These are phyloP conservation scores for Ceratobasidium sp. DNA, from an alignment of 1,284 basidiomycete species.

Conservation along the genomic window DNA sequence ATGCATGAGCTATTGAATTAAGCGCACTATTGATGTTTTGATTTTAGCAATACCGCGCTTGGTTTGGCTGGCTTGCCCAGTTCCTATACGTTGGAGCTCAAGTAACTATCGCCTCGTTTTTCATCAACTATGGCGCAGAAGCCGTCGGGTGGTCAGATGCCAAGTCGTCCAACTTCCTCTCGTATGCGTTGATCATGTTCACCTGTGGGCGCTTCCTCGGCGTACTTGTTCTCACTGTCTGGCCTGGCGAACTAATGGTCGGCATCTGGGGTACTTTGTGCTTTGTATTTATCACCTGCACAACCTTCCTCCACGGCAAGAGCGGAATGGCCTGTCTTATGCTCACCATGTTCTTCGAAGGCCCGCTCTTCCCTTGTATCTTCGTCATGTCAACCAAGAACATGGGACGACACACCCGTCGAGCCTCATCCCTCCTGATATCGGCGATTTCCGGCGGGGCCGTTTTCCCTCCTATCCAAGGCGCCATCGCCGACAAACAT, in stretches of 20 bases:
- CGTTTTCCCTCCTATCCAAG: constrained; percentile 61
- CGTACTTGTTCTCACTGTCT: constrained; percentile 58
- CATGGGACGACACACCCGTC: constrained; percentile 60
- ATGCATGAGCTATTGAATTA: not conserved
- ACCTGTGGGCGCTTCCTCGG: constrained; percentile 55
- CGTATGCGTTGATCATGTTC: constrained; percentile 56
- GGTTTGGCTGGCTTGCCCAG: constrained; percentile 59
- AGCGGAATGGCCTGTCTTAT: constrained; percentile 60
- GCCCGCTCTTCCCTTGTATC: constrained; percentile 58
- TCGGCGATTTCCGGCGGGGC: constrained; percentile 61
- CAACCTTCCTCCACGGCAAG: constrained; percentile 57
- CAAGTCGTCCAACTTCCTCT: constrained; percentile 58
- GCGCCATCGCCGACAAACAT: constrained; percentile 59
- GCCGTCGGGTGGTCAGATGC: constrained; percentile 55
- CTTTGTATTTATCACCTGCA: constrained; percentile 57
- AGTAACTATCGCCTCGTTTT: constrained; percentile 62
- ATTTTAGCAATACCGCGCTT: constrained; percentile 42
- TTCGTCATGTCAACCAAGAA: constrained; percentile 59
- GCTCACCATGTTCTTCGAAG: constrained; percentile 63
- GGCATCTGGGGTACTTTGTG: constrained; percentile 56
- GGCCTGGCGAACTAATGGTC: constrained; percentile 59
- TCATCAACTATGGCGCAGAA: constrained; percentile 61
- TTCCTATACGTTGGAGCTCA: constrained; percentile 61
- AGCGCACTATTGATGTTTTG: not conserved
- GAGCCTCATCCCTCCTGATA: constrained; percentile 58